Evolutionary conservation across 192 early-diverging fungal genomes (phyloP), one percentile per base, ranked within the genome.

Genomic region (Gamsiella multidivaricata): DNA sequence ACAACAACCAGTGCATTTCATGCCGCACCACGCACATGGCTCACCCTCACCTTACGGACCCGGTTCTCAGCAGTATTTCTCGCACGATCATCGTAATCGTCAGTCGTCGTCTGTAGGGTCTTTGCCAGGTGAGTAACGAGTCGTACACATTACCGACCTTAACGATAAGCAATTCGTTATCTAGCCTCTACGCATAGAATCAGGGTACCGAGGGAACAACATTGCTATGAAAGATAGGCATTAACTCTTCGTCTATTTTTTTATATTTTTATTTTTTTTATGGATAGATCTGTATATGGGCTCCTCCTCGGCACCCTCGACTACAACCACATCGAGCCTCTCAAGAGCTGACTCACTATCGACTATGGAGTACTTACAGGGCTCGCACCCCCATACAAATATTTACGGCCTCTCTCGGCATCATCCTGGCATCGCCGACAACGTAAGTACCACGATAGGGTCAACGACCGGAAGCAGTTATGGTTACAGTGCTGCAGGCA

Each of bases 321-420:
- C 61, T 22, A 64, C 55, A 31, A 68, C 73, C 1, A 68, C 59
- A 15, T 78, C 73, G 5, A 78, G 65, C 45, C 60, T 78, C 29
- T 78, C 74, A n/a, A 54, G 74, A 20, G 61, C 74, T 10, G 74
- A 78, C 37, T 78, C 74, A 17, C 59, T 78, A 1, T 78, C 74
- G 12, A 78, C 22, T 5, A 69, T 64, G 66, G 74, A 78, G 36
- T 78, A 68, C 31, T 60, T 64, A 7, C 74, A 68, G 52, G 65
- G 59, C 5, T 33, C 58, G 22, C 68, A 54, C 17, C 43, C 37
- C 12, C 57, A 41, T 23, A 6, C 18, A 6, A n/a, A n/a, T n/a
- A n/a, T n/a, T n/a, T 36, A 23, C 28, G 23, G 36, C 55, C 36
- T 50, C 43, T 26, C 23, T n/a, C 58, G 17, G 5, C 45, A 46